These are phyloP conservation scores for Fusarium goolgardi DNA, from an alignment of 2,329 filamentous ascomycete genomes.

Conservation along the genomic window DNA sequence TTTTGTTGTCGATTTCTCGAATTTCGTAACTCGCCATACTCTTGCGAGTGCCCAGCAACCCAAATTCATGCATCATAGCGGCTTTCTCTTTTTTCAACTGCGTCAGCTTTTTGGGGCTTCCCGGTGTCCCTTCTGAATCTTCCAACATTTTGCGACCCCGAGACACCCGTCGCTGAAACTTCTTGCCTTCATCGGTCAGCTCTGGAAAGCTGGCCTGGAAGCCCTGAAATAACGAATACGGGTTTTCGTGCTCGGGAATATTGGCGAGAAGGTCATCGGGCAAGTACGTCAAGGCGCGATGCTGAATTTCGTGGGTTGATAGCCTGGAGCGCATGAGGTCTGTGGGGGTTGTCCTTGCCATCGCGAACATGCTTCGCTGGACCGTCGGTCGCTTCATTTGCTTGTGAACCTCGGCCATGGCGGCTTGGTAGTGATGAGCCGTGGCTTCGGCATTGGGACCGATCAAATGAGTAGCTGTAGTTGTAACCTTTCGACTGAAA, in stretches of 20 bases:
- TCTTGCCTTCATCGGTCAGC: slow-evolving; percentile 75
- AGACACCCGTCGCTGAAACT: slow-evolving; percentile 76
- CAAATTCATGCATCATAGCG: slow-evolving; percentile 83
- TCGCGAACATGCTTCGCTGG: slow-evolving; percentile 90
- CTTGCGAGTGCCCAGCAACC: slow-evolving; percentile 92
- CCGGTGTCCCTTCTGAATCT: slow-evolving; percentile 66
- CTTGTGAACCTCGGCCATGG: slow-evolving; percentile 89
- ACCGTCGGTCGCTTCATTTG: slow-evolving; percentile 85
- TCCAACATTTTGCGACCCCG: slow-evolving; percentile 81
- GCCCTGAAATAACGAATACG: slow-evolving; percentile 95
- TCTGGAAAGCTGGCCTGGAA: slow-evolving; percentile 91
- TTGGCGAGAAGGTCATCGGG: slow-evolving; percentile 90
- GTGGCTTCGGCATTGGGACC: slow-evolving; percentile 67
- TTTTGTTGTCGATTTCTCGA: slow-evolving; percentile 95
- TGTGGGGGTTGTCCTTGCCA: slow-evolving; percentile 90
- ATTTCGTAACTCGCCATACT: slow-evolving; percentile 99
- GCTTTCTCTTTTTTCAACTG: slow-evolving; percentile 85
- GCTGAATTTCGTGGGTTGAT: slow-evolving; percentile 91
- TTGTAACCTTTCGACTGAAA: slow-evolving; percentile 93
- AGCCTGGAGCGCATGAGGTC: slow-evolving; percentile 93
- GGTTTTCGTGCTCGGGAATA: slow-evolving; percentile 86
- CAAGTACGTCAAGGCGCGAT: slow-evolving; percentile 87
- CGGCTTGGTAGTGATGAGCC: slow-evolving; percentile 81
- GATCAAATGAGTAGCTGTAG: slow-evolving; percentile 91
- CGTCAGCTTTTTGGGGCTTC: slow-evolving; percentile 73